Conservation (phyloP, 2,329 filamentous ascomycete species). For the Microsporum ferrugineum region DNA sequence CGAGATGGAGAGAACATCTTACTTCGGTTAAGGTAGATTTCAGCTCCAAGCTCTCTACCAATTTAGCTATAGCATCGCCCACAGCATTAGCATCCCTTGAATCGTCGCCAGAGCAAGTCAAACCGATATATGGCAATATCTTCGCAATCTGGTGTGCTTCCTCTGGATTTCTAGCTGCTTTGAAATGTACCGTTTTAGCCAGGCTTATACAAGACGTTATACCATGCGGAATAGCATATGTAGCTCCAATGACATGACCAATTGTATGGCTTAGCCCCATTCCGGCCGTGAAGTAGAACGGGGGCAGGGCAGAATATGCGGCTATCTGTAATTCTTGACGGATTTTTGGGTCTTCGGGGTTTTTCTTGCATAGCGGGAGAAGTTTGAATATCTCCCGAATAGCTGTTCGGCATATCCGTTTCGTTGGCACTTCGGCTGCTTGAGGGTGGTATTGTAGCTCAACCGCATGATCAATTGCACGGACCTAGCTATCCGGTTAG, state of each 20-base stretch:
- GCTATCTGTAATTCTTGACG: conserved; percentile 12
- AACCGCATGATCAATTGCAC: conserved; percentile 14
- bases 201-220: conserved; percentile 14
- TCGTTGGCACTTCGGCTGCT: conserved; percentile 11
- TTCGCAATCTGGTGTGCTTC: conserved; percentile 16
- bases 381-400: conserved; percentile 10
- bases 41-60: conserved; percentile 8
- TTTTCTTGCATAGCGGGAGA: conserved; percentile 10
- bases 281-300: conserved; percentile 8
- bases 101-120: conserved; percentile 14
- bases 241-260: conserved; percentile 13
- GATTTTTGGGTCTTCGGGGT: conserved; percentile 11
- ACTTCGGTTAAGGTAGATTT: conserved; percentile 10
- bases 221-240: conserved; percentile 14
- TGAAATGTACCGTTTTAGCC: conserved; percentile 11
- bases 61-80: conserved; percentile 6
- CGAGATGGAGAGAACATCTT: neutral
- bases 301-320: conserved; percentile 11
- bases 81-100: conserved; percentile 9
- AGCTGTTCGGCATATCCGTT: conserved; percentile 9
- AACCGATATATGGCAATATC: conserved; percentile 18
- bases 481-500: conserved; percentile 8
- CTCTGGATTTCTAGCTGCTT: conserved; percentile 8
- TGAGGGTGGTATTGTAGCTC: conserved; percentile 13
- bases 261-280: conserved; percentile 13